These are phyloP conservation scores for Fusarium virguliforme DNA, from an alignment of 2,329 filamentous ascomycete genomes.

Conservation along the genomic window DNA sequence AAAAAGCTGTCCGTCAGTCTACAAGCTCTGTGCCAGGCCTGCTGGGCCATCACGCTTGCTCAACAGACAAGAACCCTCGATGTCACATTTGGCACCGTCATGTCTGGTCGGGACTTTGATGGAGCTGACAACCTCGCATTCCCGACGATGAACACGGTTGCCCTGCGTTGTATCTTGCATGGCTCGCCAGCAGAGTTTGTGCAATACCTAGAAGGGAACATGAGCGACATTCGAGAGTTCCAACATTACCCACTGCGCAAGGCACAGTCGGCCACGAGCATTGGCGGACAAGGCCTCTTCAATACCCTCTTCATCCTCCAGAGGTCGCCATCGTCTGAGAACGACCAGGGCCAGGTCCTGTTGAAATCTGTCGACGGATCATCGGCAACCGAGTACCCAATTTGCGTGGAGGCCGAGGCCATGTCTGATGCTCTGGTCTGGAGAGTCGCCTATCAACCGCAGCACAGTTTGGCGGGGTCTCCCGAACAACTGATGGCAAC, in stretches of 20 bases:
- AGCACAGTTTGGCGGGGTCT: constrained; percentile 64
- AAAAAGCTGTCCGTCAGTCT: constrained; percentile 77
- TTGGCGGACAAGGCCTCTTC: constrained; percentile 62
- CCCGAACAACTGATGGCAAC: constrained; percentile 68
- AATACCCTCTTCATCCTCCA: constrained; percentile 73
- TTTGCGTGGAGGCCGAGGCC: constrained; percentile 86
- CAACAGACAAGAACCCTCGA: constrained; percentile 76
- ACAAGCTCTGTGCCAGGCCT: constrained; percentile 83
- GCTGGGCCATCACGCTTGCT: constrained; percentile 82
- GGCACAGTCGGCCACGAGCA: constrained; percentile 65
- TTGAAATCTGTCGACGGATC: constrained; percentile 75
- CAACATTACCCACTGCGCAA: constrained; percentile 85
- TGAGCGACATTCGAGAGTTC: constrained; percentile 76
- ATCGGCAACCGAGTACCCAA: constrained; percentile 83
- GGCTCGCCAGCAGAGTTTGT: constrained; percentile 77
- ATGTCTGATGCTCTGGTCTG: constrained; percentile 72
- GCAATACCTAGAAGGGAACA: constrained; percentile 80
- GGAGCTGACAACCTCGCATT: constrained; percentile 80
- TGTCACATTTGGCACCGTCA: constrained; percentile 84
- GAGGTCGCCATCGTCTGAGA: constrained; percentile 50
- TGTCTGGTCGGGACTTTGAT: constrained; percentile 87
- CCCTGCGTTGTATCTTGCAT: constrained; percentile 80
- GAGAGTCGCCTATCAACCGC: constrained; percentile 79
- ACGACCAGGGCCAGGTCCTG: constrained; percentile 54
- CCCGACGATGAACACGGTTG: constrained; percentile 93